Evolutionary conservation across 495 filamentous ascomycete species (phyloP), one percentile per base, ranked within the genome.

Genomic region (Cairneyella variabilis): DNA sequence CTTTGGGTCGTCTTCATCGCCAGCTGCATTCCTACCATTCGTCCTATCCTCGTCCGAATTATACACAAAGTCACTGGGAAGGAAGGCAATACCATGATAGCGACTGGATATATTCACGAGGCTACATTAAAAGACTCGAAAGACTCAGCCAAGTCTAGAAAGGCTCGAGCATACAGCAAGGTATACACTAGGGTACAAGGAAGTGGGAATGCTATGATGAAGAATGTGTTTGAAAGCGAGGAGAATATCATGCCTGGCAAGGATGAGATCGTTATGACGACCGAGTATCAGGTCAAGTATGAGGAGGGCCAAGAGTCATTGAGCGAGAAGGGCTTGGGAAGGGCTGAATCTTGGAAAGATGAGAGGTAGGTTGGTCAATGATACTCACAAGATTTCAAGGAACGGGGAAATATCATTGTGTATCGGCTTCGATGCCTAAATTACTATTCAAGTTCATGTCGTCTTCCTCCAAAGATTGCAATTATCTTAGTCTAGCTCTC

Each of bases 201-300:
- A 30, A 39, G n/a, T 34, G 12, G 20, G 28, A 55, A 42, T 42
- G 32, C 37, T 38, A 30, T 21, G 32, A 55, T 44, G 6, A 41
- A 47, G 30, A 48, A 48, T 45, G 16, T 34, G 27, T 53, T 43
- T 32, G 52, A 48, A 49, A 55, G 52, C 36, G 52, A 55, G 23
- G 52, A 55, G 21, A 23, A 55, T 49, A 55, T 55, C 22, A 27
- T 38, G 42, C 34, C 38, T 22, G 44, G 45, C 43, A 40, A 42
- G 32, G 32, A 55, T 48, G 42, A 43, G 30, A 55, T 55, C 32
- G 21, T 55, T 40, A 47, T 55, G 52, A 55, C 30, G 43, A 47
- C 43, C 38, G 45, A 55, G 44, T 48, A 39, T 55, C 45, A 47
- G 52, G 40, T 54, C 39, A 44, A 51, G 63, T 68, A 37, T 40